Evolutionary conservation across 805 yeast species (phyloP), one percentile per base, ranked within the genome.

Genomic region (Tetrapisispora pingtungensis): DNA sequence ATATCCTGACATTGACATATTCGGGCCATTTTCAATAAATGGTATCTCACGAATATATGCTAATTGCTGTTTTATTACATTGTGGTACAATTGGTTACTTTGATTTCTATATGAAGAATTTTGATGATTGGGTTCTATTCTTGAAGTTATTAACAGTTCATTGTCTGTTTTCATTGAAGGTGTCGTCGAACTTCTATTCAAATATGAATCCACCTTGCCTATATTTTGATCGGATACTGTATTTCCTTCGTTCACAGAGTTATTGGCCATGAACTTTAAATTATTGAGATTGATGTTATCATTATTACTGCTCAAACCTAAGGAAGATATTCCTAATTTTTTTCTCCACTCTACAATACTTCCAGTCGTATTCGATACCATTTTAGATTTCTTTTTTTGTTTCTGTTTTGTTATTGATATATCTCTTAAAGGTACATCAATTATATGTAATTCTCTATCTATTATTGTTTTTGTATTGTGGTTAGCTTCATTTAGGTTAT

Each of bases 271-370:
- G 12, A 7, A 14, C 13, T 28, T 20, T 34, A 6, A 17, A 24
- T 28, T 19, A 17, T 38, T 19, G 17, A 19, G 27, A 17, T 18
- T 15, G 3, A 7, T 12, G 19, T 32, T 20, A 30, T 24, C 28
- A 19, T 31, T 36, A 31, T 32, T 36, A 32, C 8, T 36, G 4
- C 30, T n/a, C 6, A 40, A 30, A 24, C 28, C 37, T n/a, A 35
- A 31, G 6, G 48, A 45, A 4, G 55, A 49, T 3, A 63, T 57
- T 1, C 66, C 66, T 28, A 64, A 45, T 36, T 50, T 60, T 48
- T 56, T 61, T 44, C 68, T 57, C 68, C 68, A 64, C 40, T 62
- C 66, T 1, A 62, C 67, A n/a, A 64, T 61, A 36, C 63, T 62
- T 30, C 57, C 55, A 5, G 68, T 62, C 1, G 64, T 58, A 19